Evolutionary conservation across 2,329 filamentous ascomycete genomes (phyloP).

Genomic region (Fusarium floridanum): DNA sequence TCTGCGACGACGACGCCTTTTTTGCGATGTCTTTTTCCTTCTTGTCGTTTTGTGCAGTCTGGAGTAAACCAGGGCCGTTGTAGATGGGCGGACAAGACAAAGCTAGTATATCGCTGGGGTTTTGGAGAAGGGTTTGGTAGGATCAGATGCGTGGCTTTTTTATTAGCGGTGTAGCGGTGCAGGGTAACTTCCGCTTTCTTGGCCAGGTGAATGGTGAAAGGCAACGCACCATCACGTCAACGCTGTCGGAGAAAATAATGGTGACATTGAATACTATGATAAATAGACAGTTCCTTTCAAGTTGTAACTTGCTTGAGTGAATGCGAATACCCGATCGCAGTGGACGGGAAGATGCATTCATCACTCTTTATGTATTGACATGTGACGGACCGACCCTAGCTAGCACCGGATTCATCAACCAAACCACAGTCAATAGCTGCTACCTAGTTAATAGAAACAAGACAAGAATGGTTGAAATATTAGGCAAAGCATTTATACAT

Average conservation of each 20-base stretch:
- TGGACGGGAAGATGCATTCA: neutral
- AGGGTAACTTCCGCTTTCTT: neutral
- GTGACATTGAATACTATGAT: neutral
- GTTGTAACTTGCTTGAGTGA: neutral
- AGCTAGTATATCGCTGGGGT: neutral
- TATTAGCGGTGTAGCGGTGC: slow-evolving; percentile 4
- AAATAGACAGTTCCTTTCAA: neutral
- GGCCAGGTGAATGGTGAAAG: neutral
- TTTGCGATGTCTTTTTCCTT: neutral
- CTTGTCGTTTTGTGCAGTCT: neutral
- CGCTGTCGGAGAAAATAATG: neutral
- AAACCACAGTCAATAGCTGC: too few species aligned
- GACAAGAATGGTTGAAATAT: neutral
- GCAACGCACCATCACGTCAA: neutral
- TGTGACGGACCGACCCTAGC: neutral
- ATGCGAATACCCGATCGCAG: neutral
- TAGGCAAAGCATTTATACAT: neutral
- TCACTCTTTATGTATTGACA: neutral
- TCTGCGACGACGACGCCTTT: neutral
- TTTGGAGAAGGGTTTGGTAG: slow-evolving; percentile 1
- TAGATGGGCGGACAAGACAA: neutral
- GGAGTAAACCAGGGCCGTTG: neutral
- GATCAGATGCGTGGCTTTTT: slow-evolving; percentile 5
- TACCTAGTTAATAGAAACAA: neutral
- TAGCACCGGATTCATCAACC: neutral